Base-by-base conservation (phyloP, 2,329 filamentous ascomycete genomes). In the Chrysoporthe deuterocubensis region DNA sequence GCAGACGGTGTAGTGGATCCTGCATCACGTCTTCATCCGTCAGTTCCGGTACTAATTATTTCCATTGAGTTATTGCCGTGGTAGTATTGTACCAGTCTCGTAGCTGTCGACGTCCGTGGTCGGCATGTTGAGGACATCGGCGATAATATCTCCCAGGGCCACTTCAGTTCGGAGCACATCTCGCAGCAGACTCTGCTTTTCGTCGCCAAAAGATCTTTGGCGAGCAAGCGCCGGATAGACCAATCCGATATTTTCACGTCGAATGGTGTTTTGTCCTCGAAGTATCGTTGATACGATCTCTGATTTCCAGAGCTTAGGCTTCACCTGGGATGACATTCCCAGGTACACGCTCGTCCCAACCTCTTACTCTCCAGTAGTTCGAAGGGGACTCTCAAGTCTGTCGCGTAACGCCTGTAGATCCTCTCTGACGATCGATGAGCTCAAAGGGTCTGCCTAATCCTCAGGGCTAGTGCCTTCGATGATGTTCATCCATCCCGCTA, bases 11-110 rank as follows among this genome's bases (percentile, higher is more conserved):
- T 78, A 81, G 64, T 82, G 80, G 16, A 81, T 75, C 77, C 69
- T 83, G 80, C 18, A 83, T 72, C 13, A 82, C 77, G 61, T 83
- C 81, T 65, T 83, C 80, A 66, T 83, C 80, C 74, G 81, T 80
- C 81, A 81, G 64, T 82, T 80, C 1, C 80, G 76, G 68, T 81
- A 82, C 67, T 26, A 26, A 26, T 26, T 26, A 26, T 81, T 82
- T 1, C 81, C 81, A 64, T 82, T 82, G 34, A 80, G 69, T 46
- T 81, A 78, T 48, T 77, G 78, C 9, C 79, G 78, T 40, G 80
- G 80, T 63, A 81, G 72, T 32, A 82, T 79, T 60, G 82, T 80
- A 5, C 80, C 80, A 18, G 78, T 74, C 7, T 76, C 72, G 21
- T 57, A 83, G 32, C 76, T 76, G 46, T 78, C 74, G 9, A 83